Conservation (phyloP, 768 basidiomycete species). For the Collybia nuda region DNA sequence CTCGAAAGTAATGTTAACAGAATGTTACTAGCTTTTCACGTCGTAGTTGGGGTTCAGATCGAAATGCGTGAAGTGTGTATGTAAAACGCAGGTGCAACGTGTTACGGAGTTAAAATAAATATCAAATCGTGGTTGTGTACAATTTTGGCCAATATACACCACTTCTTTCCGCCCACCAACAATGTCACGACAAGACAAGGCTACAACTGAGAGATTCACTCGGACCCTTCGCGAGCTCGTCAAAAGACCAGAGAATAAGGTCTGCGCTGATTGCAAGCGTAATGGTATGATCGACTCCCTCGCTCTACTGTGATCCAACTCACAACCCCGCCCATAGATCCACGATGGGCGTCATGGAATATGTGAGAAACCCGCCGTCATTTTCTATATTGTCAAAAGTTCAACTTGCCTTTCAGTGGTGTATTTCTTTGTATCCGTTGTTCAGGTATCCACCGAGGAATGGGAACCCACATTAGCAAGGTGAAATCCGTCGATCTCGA, state of each 20-base stretch:
- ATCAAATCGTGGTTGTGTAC: neutral
- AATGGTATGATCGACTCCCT: slow-evolving; percentile 61
- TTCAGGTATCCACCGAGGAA: slow-evolving; percentile 94
- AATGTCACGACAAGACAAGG: slow-evolving; percentile 73
- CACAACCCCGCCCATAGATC: slow-evolving; percentile 53
- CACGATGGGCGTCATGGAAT: slow-evolving; percentile 98
- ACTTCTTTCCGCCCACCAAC: slow-evolving; percentile 2
- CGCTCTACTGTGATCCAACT: slow-evolving; percentile 5
- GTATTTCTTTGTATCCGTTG: slow-evolving; percentile 96
- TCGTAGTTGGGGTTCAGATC: too few relatives aligned
- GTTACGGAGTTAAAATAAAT: neutral
- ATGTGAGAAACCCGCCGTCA: slow-evolving; percentile 51
- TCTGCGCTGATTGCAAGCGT: slow-evolving; percentile 95
- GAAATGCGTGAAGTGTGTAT: too few relatives aligned
- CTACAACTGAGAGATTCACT: slow-evolving; percentile 79
- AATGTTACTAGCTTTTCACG: too few relatives aligned
- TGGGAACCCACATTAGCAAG: slow-evolving; percentile 98
- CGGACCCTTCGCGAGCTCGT: slow-evolving; percentile 83
- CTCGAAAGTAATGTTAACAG: too few relatives aligned
- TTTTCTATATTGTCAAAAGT: neutral
- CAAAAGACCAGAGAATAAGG: slow-evolving; percentile 87
- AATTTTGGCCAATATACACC: slow-evolving; percentile 5
- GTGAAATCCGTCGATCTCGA: slow-evolving; percentile 98
- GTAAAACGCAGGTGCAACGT: too few relatives aligned
- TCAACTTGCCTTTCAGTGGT: slow-evolving; percentile 49